Evolutionary conservation across 108 stramenopile genomes (phyloP).

Genomic region (Stephanodiscus minutulus): DNA sequence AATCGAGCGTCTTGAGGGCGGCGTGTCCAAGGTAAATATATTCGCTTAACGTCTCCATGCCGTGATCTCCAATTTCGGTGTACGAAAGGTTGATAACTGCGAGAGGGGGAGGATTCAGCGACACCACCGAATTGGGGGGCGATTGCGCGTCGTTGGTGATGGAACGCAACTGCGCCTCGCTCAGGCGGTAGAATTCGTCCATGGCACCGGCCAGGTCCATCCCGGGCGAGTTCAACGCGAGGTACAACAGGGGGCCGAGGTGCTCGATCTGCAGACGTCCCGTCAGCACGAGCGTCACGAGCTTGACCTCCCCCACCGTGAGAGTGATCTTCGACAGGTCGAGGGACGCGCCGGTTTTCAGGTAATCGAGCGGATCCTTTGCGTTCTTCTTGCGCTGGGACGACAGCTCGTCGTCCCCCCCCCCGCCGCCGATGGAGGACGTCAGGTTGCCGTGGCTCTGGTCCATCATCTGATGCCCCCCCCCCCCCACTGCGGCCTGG

Average conservation of each 20-base stretch:
- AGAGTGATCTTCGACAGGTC: slow-evolving; percentile 74
- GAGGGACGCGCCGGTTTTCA: slow-evolving; percentile 71
- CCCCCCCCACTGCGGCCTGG: not conserved
- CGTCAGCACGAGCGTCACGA: slow-evolving; percentile 70
- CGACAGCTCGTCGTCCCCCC: slow-evolving; percentile 12
- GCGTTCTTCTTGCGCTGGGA: slow-evolving; percentile 51
- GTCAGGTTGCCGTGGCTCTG: not conserved
- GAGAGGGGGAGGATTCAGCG: slow-evolving; percentile 54
- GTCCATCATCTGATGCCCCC: not conserved
- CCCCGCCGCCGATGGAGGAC: slow-evolving; percentile 2
- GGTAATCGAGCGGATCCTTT: slow-evolving; percentile 60
- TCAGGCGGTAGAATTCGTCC: slow-evolving; percentile 40
- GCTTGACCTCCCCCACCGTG: slow-evolving; percentile 55
- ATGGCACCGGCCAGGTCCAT: slow-evolving; percentile 48
- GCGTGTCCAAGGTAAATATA: slow-evolving; percentile 56
- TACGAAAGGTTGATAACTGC: slow-evolving; percentile 79
- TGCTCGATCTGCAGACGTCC: slow-evolving; percentile 70
- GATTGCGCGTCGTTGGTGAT: slow-evolving; percentile 17
- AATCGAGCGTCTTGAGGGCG: slow-evolving; percentile 68
- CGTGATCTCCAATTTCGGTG: slow-evolving; percentile 74
- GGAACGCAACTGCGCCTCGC: slow-evolving; percentile 38
- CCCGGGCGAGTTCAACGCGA: slow-evolving; percentile 57
- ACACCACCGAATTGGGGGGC: slow-evolving; percentile 19
- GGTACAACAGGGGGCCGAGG: slow-evolving; percentile 57
- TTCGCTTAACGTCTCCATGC: slow-evolving; percentile 71